Evolutionary conservation across 2,329 filamentous ascomycete genomes (phyloP), one percentile per base, ranked within the genome.

Genomic region (Microsporum canis): DNA sequence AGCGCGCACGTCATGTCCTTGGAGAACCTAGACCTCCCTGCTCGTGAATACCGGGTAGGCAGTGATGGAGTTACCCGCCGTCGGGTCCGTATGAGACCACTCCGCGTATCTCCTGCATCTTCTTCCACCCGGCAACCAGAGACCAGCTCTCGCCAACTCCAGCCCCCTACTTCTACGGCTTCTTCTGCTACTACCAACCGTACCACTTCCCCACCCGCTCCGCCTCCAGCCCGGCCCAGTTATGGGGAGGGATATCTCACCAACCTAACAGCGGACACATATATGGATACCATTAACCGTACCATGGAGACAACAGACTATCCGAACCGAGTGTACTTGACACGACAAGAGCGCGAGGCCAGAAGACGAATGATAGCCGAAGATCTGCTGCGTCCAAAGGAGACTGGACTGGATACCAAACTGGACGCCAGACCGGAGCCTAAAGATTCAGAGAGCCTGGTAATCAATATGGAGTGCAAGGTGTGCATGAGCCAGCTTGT

Each of bases 401-500:
- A 17, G 17, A 33, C n/a, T 12, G 75, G 75, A 10, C 72, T 82
- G 0, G 80, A 81, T 64, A 74, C 74, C 49, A 71, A 74, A 62
- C 73, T 76, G 4, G 71, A 75, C 58, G 73, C 71, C 8, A 74
- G 80, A 5, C 80, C 80, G 1, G 69, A 76, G 17, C 75, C 80
- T 0, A 76, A 77, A 65, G 73, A 75, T 17, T 76, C 80, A 6
- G 75, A 75, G 41, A 76, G 81, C 51, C 74, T 82, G 76, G 79
- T 70, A 3, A 70, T 79, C 43, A 77, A 75, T 36, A 68, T 83
- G 33, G 75, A 79, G 47, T 83, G 80, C 64, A 77, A 79, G 63
- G 74, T 82, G 17, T 83, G 80, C 66, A 80, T 80, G 65, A 73
- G 73, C 7, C 80, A 83, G 66, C 57, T 78, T 1, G 78, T 81